These are phyloP conservation scores for Dorcoceras hygrometricum DNA, from an alignment of 257 asterid species.

Conservation along the genomic window DNA sequence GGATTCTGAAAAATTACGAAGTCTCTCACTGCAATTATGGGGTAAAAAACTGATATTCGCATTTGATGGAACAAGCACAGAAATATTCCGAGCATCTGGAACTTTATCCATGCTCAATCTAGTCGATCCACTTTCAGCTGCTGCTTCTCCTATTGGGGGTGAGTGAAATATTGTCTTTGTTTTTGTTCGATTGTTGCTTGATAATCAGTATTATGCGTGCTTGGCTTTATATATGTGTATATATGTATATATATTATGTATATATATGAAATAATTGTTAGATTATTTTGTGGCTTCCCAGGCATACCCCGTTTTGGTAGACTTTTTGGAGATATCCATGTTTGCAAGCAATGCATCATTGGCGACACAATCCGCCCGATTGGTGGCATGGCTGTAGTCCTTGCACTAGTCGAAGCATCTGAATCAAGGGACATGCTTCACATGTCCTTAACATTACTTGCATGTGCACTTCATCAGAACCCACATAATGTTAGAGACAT, in stretches of 20 bases:
- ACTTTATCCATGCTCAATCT: constrained; percentile 89
- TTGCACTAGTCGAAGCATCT: constrained; percentile 98
- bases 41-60: constrained; percentile 96
- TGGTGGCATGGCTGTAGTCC: constrained; percentile 95
- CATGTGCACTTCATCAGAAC: constrained; percentile 90
- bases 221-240: neutral
- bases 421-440: constrained; percentile 98
- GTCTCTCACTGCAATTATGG: constrained; percentile 77
- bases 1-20: constrained; percentile 89
- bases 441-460: constrained; percentile 86
- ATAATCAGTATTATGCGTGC: constrained; percentile 2
- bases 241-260: no score
- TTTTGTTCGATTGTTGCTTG: constrained; percentile 12
- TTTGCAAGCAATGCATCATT: constrained; percentile 86
- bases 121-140: constrained; percentile 97
- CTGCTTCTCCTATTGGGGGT: constrained; percentile 99
- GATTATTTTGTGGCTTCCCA: constrained; percentile 34
- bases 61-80: constrained; percentile 95
- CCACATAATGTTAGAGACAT: constrained; percentile 97
- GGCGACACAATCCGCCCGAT: constrained; percentile 91
- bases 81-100: constrained; percentile 79
- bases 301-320: constrained; percentile 99
- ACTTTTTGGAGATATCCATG: constrained; percentile 81
- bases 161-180: constrained; percentile 32
- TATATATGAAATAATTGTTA: constrained; percentile 19